Base-by-base conservation (phyloP, 2,329 filamentous ascomycete species). In the Polychaeton citri region DNA sequence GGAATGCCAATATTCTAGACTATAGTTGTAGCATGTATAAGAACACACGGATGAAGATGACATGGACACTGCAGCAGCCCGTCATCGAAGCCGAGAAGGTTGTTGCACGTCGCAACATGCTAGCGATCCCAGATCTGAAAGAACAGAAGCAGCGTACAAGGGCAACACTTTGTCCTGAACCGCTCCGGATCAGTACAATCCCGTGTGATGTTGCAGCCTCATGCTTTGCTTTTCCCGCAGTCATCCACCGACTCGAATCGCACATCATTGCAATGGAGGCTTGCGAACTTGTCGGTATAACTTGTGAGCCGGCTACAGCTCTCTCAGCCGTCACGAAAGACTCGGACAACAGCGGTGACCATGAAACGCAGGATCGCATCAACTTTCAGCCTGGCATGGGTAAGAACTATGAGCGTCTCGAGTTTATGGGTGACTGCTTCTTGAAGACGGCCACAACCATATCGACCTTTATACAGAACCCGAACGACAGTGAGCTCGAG, bases 401-500 rank as follows among this genome's bases (percentile, higher is more conserved):
- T 1, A 79, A 79, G 26, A 96, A 96, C 48, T 98, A 98, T 50
- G 90, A 98, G 57, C 74, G 90, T 9, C 69, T 96, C 0, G 90
- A 98, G 51, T 93, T 95, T 40, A 68, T 96, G 2, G 90, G 90
- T 0, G 90, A 98, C 55, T 82, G 80, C 21, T 94, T 95, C 50
- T 68, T 98, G 40, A 98, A 98, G 60, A 88, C 95, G 78, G 84
- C 83, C 8, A 95, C 88, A 0, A 88, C 87, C 0, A 86, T 98
- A 36, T 78, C 86, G 1, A 66, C 93, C 0, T 96, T 81, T 53
- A 79, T 80, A 1, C 69, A 76, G 19, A 76, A 81, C 15, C 84
- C 85, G 0, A 72, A 81, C 33, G 75, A 81, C 42, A 76, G 85
- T 44, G 90, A 98, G 52, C 92, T 79, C 33, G 76, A 83, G 38